These are phyloP conservation scores for Sequoia sempervirens DNA, from an alignment of 75 land plant species.

Conservation along the genomic window DNA sequence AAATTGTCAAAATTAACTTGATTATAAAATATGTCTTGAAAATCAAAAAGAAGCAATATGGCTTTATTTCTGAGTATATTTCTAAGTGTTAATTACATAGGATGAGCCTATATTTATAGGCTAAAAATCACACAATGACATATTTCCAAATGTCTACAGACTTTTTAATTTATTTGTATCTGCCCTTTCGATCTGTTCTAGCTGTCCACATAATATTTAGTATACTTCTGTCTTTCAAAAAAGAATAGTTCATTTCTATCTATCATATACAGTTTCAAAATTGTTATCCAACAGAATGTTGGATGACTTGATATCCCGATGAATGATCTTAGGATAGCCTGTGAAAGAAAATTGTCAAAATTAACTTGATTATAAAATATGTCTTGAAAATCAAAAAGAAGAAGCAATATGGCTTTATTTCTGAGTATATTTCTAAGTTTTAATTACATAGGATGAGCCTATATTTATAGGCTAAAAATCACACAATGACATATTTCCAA, in stretches of 20 bases:
- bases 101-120: no score
- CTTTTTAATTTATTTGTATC: background rate
- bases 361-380: background rate
- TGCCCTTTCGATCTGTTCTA: background rate
- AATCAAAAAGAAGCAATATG: background rate
- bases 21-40: background rate
- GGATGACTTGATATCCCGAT: conserved; percentile 35
- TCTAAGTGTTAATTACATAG: background rate
- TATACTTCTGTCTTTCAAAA: no score
- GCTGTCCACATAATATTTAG: background rate
- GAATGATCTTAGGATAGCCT: conserved; percentile 36
- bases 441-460: background rate
- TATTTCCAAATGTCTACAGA: background rate
- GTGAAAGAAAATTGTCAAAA: background rate
- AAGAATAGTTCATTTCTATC: no score
- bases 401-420: no score
- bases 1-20: background rate
- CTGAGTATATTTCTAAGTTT: background rate
- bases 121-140: background rate
- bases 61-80: no score
- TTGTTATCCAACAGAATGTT: conserved; percentile 31
- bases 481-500: background rate
- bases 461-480: background rate
- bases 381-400: background rate
- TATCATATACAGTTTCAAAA: conserved; percentile 31